Evolutionary conservation across 1,284 basidiomycete genomes (phyloP).

Genomic region (Microbotryum intermedium): DNA sequence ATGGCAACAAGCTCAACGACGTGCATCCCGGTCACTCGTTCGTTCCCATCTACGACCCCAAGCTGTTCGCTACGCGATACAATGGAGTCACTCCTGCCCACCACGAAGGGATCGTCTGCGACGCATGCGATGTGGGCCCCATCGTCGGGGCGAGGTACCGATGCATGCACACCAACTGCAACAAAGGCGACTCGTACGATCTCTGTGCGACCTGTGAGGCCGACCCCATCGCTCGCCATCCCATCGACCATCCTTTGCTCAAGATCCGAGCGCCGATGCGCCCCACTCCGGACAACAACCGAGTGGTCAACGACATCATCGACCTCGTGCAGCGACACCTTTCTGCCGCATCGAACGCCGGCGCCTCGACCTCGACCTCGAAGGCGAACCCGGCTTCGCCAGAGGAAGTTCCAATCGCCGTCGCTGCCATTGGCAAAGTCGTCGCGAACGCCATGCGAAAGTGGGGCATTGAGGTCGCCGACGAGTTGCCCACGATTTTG

Average conservation of each 20-base stretch:
- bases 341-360: too few species aligned
- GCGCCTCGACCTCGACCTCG: not conserved
- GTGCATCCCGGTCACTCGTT: constrained; percentile 30
- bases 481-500: not conserved
- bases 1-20: not conserved
- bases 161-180: constrained; percentile 32
- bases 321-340: not conserved
- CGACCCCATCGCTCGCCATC: constrained; percentile 21
- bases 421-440: not conserved
- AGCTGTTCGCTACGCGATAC: too few species aligned
- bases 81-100: not conserved
- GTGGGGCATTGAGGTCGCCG: not conserved
- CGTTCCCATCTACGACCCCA: constrained; percentile 15
- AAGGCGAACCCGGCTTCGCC: constrained; percentile 1
- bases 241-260: constrained; percentile 22
- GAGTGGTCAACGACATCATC: not conserved
- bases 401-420: not conserved
- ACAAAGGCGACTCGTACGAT: constrained; percentile 12
- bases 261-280: constrained; percentile 27
- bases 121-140: constrained; percentile 20
- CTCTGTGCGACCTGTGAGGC: constrained; percentile 30
- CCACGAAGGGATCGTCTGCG: constrained; percentile 22
- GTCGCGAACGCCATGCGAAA: not conserved
- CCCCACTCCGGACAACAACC: too few species aligned
- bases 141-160: constrained; percentile 33